Evolutionary conservation across 495 filamentous ascomycete species (phyloP).

Genomic region (Mycothermus thermophilus): DNA sequence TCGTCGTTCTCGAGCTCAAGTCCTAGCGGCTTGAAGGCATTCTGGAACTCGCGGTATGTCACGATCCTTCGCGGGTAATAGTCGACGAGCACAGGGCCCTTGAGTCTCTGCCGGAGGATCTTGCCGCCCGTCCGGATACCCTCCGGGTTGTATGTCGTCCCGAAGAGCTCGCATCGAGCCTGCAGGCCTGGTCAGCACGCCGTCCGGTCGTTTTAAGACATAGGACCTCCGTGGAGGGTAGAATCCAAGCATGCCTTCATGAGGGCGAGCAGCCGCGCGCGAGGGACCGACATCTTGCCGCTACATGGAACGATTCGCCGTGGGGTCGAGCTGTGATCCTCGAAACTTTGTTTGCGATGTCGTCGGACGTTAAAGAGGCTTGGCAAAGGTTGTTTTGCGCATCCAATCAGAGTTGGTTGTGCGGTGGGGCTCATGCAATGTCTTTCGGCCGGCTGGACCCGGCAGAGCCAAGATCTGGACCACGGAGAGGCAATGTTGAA

Average conservation of each 20-base stretch:
- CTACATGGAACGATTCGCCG: slow-evolving; percentile 13
- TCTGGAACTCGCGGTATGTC: slow-evolving; percentile 54
- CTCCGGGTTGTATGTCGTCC: slow-evolving; percentile 76
- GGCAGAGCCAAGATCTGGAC: too few relatives aligned
- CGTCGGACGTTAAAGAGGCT: too few relatives aligned
- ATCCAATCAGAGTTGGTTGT: slow-evolving; percentile 3
- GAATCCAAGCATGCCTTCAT: slow-evolving; percentile 64
- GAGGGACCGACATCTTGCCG: slow-evolving; percentile 54
- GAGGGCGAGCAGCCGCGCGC: slow-evolving; percentile 59
- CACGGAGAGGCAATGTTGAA: too few relatives aligned
- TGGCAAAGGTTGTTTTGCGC: too few relatives aligned
- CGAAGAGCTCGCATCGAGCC: slow-evolving; percentile 86
- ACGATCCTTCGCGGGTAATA: slow-evolving; percentile 75
- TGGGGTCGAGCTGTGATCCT: too few relatives aligned
- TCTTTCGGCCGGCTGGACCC: too few relatives aligned
- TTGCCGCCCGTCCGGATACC: slow-evolving; percentile 72
- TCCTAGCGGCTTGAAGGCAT: slow-evolving; percentile 39
- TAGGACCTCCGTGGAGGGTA: too few relatives aligned
- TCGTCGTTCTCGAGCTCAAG: slow-evolving; percentile 55
- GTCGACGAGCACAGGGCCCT: slow-evolving; percentile 58
- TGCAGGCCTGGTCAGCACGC: slow-evolving; percentile 22
- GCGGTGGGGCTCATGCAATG: background rate
- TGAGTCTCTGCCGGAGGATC: slow-evolving; percentile 69
- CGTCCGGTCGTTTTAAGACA: background rate
- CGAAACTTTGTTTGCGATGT: too few relatives aligned